Base-by-base conservation (phyloP, 2,329 filamentous ascomycete genomes). In the Coniochaeta sp. region DNA sequence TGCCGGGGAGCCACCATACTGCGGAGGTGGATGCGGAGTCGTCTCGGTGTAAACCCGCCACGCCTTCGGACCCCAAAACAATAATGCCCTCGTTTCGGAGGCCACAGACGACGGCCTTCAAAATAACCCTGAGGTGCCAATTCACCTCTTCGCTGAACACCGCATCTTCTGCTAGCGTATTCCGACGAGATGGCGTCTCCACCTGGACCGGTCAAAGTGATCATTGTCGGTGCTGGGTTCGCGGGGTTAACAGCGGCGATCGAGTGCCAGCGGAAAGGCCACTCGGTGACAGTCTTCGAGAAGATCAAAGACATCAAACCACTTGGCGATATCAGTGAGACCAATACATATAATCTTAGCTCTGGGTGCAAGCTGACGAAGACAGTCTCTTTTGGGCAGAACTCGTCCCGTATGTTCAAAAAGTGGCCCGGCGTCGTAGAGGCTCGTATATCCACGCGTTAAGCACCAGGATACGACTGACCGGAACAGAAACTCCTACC, bases 171-270 rank as follows among this genome's bases (percentile, higher is more conserved):
- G n/a, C n/a, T n/a, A n/a, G n/a, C n/a, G n/a, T n/a, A n/a, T n/a
- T n/a, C n/a, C n/a, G n/a, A n/a, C n/a, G n/a, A n/a, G n/a, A 42
- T 42, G 38, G 20, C 13, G 38, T 24, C 38, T 26, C n/a, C 18
- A 4, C 6, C 38, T 26, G 20, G 20, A 6, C 38, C 38, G 6
- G 68, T 76, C 57, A 66, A 65, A 20, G 69, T 76, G 46, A 59
- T 77, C 20, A 69, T 76, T 48, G 72, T 76, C 6, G 74, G 74
- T 22, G 68, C 67, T 59, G 78, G 78, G 24, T 81, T 82, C 53
- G 78, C 76, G 26, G 79, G 79, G 26, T 70, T 82, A 13, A 76
- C 78, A 6, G 76, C 78, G 14, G 78, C 78, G 28, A 79, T 82
- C 54, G 78, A 82, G 61, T 80, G 76, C 58, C 67, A 74, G 45